These are phyloP conservation scores for Trichoderma aggressivum DNA, from an alignment of 2,329 filamentous ascomycete genomes.

Conservation along the genomic window DNA sequence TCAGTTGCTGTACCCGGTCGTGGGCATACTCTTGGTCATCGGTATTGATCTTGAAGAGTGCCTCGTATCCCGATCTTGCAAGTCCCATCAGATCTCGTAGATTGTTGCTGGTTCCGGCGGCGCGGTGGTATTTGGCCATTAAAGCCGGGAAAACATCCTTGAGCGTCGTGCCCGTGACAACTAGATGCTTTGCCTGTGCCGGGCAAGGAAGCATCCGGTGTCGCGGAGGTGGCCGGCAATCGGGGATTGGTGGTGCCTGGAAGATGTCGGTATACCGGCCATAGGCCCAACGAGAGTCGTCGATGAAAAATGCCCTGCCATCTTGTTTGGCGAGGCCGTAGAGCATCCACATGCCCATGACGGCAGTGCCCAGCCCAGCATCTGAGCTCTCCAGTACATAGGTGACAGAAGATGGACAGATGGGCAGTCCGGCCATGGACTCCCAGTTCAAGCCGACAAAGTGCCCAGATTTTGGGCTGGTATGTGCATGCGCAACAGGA, in stretches of 20 bases:
- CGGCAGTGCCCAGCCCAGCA: conserved; percentile 70
- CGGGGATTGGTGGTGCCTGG: conserved; percentile 58
- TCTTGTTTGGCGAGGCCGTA: conserved; percentile 77
- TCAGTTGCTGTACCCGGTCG: conserved; percentile 55
- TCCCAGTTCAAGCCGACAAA: conserved; percentile 49
- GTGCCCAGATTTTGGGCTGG: conserved; percentile 40
- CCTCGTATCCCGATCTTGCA: conserved; percentile 66
- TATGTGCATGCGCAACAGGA: conserved; percentile 32
- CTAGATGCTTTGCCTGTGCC: conserved; percentile 68
- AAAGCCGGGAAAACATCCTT: conserved; percentile 60
- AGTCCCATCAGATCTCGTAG: conserved; percentile 62
- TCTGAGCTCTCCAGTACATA: conserved; percentile 71
- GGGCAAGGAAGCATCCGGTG: conserved; percentile 79
- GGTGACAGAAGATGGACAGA: conserved; percentile 70
- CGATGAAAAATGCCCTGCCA: conserved; percentile 74
- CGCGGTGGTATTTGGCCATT: conserved; percentile 33
- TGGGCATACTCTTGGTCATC: conserved; percentile 65
- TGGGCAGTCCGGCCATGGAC: conserved; percentile 44
- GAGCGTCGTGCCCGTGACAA: conserved; percentile 68
- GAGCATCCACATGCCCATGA: conserved; percentile 80
- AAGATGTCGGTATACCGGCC: conserved; percentile 74
- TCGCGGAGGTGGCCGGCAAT: conserved; percentile 68
- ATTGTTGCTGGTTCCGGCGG: conserved; percentile 24
- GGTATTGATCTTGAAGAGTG: conserved; percentile 63
- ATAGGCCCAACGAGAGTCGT: conserved; percentile 81